Evolutionary conservation across 768 basidiomycete genomes (phyloP), one percentile per base, ranked within the genome.

Genomic region (Clitopilus passeckerianus): DNA sequence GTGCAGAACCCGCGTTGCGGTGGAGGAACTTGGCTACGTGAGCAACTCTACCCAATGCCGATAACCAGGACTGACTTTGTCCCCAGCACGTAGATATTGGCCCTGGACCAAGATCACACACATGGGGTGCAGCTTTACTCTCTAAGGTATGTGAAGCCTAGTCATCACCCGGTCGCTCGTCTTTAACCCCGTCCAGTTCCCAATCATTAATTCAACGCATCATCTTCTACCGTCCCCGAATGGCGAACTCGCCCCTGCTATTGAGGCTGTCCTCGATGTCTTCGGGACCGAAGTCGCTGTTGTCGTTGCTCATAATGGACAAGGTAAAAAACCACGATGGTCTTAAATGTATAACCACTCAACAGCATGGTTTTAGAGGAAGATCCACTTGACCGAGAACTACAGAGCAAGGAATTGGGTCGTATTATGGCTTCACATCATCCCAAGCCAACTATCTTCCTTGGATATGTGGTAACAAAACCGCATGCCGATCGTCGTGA

Each of bases 281-380:
- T 89, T 86, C 63, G 92, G 93, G 0, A 87, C 86, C 0, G 80
- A 83, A 56, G 83, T 95, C 16, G 87, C 86, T 5, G 91, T 95
- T 0, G 77, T 95, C n/a, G 90, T 95, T 9, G 81, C 91, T 0
- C 94, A 96, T 64, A 95, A 96, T 68, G 94, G 94, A 6, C 94
- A 96, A 80, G 91, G 91, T 89, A 61, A 2, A 24, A 46, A 18
- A 33, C 33, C 14, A 18, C 43, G 1, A 1, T 37, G 14, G 6
- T 35, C 22, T 24, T 1, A 7, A 6, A 27, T 10, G 15, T 6
- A n/a, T n/a, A 35, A 14, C 34, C 7, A 50, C 20, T 16, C 12
- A 60, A 4, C 10, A 27, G 16, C 10, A 34, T 57, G 9, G 52
- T 24, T 53, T 46, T 23, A 92, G 93, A 95, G 81, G 90, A 95